Base-by-base conservation (phyloP, 345 rosid genomes). In the Erysimum cheiranthoides region DNA sequence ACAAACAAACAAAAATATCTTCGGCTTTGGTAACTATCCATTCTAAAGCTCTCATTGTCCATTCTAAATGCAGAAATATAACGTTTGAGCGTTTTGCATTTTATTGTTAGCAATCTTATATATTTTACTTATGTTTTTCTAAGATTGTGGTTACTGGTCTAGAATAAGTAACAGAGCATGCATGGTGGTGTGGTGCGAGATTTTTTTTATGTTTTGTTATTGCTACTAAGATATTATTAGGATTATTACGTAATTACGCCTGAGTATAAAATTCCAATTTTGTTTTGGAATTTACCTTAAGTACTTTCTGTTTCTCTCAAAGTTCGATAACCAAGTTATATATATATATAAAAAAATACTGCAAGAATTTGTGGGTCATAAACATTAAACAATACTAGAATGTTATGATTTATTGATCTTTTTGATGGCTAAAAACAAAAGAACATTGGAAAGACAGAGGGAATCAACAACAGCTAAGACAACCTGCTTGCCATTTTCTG, bases 401-500 rank as follows among this genome's bases (percentile, higher is more conserved):
- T 25, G 13, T 28, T 28, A 40, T 54, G 52, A 4, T 53, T 54
- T 28, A 28, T 28, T 54, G 14, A 36, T 21, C 2, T 25, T 47
- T 58, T 10, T 17, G 2, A 28, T 59, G 68, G 63, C 74, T 61
- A 68, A 14, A 75, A 75, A 67, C 53, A 75, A 75, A 75, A 61
- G 74, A 75, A 75, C 79, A 75, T 18, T 40, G 57, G 74, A 78
- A 80, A 64, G 79, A 80, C 82, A 75, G 49, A 71, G 52, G 80
- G 84, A 78, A 83, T 76, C 81, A 73, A 81, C 66, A 68, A 75
- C 86, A 83, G 84, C 82, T 83, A 78, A 78, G 61, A 35, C 69
- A 71, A 71, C 78, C 82, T 74, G 68, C 74, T 51, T 66, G 70
- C 68, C 81, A 71, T 46, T 81, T 77, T 60, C 74, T 40, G 25